Evolutionary conservation across 345 rosid species (phyloP), one percentile per base, ranked within the genome.

Genomic region (Citrus inodora): DNA sequence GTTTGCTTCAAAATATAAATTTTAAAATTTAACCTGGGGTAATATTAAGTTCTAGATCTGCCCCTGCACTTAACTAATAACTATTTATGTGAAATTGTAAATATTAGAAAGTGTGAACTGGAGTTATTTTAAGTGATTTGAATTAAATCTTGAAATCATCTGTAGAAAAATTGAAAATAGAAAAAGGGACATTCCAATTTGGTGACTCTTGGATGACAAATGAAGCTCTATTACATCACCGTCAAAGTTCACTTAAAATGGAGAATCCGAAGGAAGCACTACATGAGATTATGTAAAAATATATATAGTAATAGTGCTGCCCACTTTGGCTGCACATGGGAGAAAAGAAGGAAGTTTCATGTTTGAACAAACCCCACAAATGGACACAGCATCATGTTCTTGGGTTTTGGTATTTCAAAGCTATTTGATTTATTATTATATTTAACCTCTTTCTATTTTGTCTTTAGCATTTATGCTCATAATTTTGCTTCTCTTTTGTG

Each of bases 301-400:
- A 65, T 1, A 38, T 6, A 5, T 2, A 42, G 51, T 25, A 33
- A 59, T 28, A 51, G 80, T 73, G 87, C 67, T 60, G 55, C 76
- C 78, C 81, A 79, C 83, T 73, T 73, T 73, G 81, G 70, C 17
- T 59, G 83, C 87, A 79, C 81, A 74, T 77, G 87, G 81, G 78
- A 67, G 58, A 67, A 65, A 66, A 22, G 38, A 38, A 46, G 59
- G 38, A 38, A 46, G 59, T 59, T 56, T 8, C 51, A 25, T 51
- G 65, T 72, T 30, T 33, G 70, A 30, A 73, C 27, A 66, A 78
- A 69, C 77, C 79, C 82, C 82, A 69, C 73, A 67, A 73, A 25
- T 42, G 32, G 33, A 27, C 53, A 58, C 60, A 68, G 76, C 51
- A 21, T 81, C 83, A 74, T 81, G 83, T 76, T 79, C 82, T 73